Percentiles rank a stretch among this genome's conserved stretches.
These are phyloP conservation scores for Dalbergia cultrata DNA, from an alignment of 306 rosid species.

Conservation along the genomic window DNA sequence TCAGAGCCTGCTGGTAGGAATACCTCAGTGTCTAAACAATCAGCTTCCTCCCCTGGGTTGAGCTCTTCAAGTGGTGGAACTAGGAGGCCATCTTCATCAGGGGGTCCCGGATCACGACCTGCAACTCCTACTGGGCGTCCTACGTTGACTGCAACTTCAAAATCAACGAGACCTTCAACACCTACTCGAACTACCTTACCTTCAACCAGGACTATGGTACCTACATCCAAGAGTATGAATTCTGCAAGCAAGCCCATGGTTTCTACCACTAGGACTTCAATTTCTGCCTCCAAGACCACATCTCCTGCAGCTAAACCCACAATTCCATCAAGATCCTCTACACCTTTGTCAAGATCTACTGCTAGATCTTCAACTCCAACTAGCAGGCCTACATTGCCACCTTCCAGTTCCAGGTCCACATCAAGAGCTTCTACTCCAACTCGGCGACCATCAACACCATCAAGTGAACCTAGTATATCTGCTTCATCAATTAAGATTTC, in stretches of 20 bases:
- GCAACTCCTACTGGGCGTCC: slow-evolving; percentile 87
- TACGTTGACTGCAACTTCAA: slow-evolving; percentile 65
- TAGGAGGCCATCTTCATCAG: slow-evolving; percentile 88
- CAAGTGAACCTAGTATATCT: slow-evolving; percentile 65
- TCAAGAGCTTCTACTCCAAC: slow-evolving; percentile 94
- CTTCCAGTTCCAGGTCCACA: slow-evolving; percentile 77
- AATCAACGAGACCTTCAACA: slow-evolving; percentile 83
- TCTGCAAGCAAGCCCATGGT: slow-evolving; percentile 60
- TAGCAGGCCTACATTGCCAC: slow-evolving; percentile 78
- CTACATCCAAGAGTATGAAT: slow-evolving; percentile 65
- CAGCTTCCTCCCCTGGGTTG: slow-evolving; percentile 75
- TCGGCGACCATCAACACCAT: slow-evolving; percentile 79
- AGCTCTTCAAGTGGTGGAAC: slow-evolving; percentile 74
- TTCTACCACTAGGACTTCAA: slow-evolving; percentile 54
- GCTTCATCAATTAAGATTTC: slow-evolving; percentile 62
- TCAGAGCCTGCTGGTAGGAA: slow-evolving; percentile 68
- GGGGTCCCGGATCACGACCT: slow-evolving; percentile 92
- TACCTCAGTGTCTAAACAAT: slow-evolving; percentile 69
- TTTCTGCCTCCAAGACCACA: slow-evolving; percentile 54
- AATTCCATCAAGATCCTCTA: slow-evolving; percentile 77
- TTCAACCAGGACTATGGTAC: slow-evolving; percentile 55
- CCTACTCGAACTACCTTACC: slow-evolving; percentile 80
- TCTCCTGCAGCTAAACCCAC: slow-evolving; percentile 62
- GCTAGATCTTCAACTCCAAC: slow-evolving; percentile 94
- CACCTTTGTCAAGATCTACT: slow-evolving; percentile 77